phyloP scores from a whole-genome alignment of 148 eudicot genomes.

The Polygonum maritimum region DNA sequence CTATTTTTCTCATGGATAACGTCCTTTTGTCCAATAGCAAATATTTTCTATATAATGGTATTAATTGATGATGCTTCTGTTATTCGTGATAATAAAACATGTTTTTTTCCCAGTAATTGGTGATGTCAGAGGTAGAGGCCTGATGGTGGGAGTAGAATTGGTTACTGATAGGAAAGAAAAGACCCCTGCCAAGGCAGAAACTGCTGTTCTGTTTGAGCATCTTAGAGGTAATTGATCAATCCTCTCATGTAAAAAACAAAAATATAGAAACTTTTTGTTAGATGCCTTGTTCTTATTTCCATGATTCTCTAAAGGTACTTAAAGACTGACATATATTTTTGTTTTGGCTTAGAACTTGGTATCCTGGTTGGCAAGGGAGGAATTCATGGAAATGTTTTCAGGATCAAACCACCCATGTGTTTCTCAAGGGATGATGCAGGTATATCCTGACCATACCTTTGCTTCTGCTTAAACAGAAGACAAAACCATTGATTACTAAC shows the following conservation, averaged over 20 bases:
- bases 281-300: not conserved
- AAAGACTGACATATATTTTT: not conserved
- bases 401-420: slow-evolving; percentile 99
- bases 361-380: slow-evolving; percentile 96
- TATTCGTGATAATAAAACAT: not conserved
- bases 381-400: slow-evolving; percentile 86
- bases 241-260: not conserved
- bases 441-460: slow-evolving; percentile 10
- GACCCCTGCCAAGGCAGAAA: slow-evolving; percentile 92
- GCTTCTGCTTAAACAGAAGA: not conserved
- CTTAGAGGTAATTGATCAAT: slow-evolving; percentile 52
- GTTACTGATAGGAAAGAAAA: slow-evolving; percentile 81
- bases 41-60: not conserved
- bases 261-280: not conserved
- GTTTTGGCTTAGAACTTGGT: slow-evolving; percentile 56
- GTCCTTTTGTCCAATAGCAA: not conserved
- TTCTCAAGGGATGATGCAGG: slow-evolving; percentile 90
- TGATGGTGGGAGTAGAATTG: slow-evolving; percentile 91
- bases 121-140: slow-evolving; percentile 91
- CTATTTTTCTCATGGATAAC: not conserved
- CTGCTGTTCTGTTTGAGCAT: slow-evolving; percentile 72
- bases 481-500: not conserved
- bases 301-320: not conserved
- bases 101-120: slow-evolving; percentile 55
- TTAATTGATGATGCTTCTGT: not conserved